Evolutionary conservation across 2,329 filamentous ascomycete species (phyloP).

Genomic region (Diplodia intermedia): DNA sequence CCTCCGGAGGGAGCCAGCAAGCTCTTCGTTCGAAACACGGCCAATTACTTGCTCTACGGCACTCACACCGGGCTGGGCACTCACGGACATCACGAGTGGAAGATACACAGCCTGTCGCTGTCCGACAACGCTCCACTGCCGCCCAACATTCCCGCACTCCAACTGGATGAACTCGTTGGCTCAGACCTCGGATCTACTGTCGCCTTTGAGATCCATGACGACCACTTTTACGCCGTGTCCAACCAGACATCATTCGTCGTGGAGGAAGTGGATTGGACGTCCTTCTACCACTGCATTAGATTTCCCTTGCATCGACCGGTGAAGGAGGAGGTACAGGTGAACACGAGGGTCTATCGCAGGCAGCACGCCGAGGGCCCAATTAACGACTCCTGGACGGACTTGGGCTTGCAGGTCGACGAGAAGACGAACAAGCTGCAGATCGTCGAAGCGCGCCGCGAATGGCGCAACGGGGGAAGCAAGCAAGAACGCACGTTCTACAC

Average conservation of each 20-base stretch:
- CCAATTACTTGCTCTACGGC: constrained; percentile 68
- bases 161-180: constrained; percentile 66
- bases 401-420: constrained; percentile 69
- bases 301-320: constrained; percentile 63
- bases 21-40: constrained; percentile 72
- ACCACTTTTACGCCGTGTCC: constrained; percentile 72
- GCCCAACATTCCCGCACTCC: constrained; percentile 50
- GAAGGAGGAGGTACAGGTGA: constrained; percentile 51
- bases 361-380: constrained; percentile 73
- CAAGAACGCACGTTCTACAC: constrained; percentile 72
- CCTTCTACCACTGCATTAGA: constrained; percentile 71
- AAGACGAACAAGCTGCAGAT: constrained; percentile 64
- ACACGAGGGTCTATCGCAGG: constrained; percentile 66
- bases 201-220: constrained; percentile 74
- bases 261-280: constrained; percentile 70
- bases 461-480: constrained; percentile 62
- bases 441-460: constrained; percentile 74
- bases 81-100: constrained; percentile 68
- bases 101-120: constrained; percentile 55
- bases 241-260: constrained; percentile 68
- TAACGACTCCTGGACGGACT: constrained; percentile 75
- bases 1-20: constrained; percentile 48
- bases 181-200: constrained; percentile 70
- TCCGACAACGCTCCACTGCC: constrained; percentile 6
- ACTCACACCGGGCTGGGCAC: constrained; percentile 63